Evolutionary conservation across 2,329 filamentous ascomycete genomes (phyloP).

Genomic region (Lecanicillium sp.): DNA sequence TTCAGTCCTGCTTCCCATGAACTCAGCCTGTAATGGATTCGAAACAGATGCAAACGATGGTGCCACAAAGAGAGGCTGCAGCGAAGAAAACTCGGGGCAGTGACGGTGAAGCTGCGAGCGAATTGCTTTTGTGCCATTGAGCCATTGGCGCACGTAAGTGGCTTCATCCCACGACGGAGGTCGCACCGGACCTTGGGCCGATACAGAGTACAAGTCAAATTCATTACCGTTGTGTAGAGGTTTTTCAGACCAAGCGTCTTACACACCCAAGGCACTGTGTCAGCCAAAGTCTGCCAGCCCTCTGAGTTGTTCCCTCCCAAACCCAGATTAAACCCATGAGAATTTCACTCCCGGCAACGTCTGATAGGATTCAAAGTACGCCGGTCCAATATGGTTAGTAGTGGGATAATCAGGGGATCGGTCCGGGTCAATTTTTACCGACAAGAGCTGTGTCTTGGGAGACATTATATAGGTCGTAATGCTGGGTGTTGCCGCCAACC

Average conservation of each 20-base stretch:
- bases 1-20: slow-evolving; percentile 47
- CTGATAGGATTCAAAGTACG: slow-evolving; percentile 54
- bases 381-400: slow-evolving; percentile 50
- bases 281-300: slow-evolving; percentile 42
- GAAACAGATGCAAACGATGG: slow-evolving; percentile 47
- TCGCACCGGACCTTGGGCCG: slow-evolving; percentile 41
- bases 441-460: slow-evolving; percentile 40
- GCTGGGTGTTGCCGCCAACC: slow-evolving; percentile 59
- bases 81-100: slow-evolving; percentile 39
- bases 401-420: slow-evolving; percentile 51
- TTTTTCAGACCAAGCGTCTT: slow-evolving; percentile 41
- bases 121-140: slow-evolving; percentile 44
- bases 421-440: slow-evolving; percentile 39
- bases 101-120: slow-evolving; percentile 31
- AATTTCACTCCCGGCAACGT: slow-evolving; percentile 49
- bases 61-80: slow-evolving; percentile 31
- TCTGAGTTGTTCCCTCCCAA: slow-evolving; percentile 41
- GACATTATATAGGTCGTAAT: slow-evolving; percentile 52
- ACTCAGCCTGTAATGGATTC: slow-evolving; percentile 41
- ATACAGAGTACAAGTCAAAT: slow-evolving; percentile 45
- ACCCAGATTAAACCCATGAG: slow-evolving; percentile 53
- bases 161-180: slow-evolving; percentile 44
- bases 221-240: slow-evolving; percentile 43
- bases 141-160: slow-evolving; percentile 49
- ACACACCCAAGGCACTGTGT: slow-evolving; percentile 48